Base-by-base conservation (phyloP, 495 filamentous ascomycete genomes). In the Penicillium parvum region DNA sequence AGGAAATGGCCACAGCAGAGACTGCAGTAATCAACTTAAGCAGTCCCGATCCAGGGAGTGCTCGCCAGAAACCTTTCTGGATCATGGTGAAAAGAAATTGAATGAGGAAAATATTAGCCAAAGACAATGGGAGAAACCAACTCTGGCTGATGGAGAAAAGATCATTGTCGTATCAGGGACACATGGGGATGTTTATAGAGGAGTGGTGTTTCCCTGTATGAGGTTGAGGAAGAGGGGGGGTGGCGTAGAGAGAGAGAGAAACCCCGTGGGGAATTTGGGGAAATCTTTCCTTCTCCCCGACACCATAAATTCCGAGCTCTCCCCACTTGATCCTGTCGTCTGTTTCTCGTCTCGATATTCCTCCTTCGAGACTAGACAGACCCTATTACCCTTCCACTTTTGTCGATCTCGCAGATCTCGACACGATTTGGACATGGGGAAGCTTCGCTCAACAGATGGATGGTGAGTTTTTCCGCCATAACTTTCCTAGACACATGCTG, bases 21-120 rank as follows among this genome's bases (percentile, higher is more conserved):
- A 77, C 54, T 29, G 55, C 64, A 46, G 76, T 78, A 49, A 77
- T 63, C 29, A 69, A 64, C 25, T 69, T 64, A 33, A 77, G 63
- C 2, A 78, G 67, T 36, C 12, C 32, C 18, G 44, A 30, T 35
- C 44, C 37, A 28, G 37, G 21, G 29, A 47, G 22, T 20, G 37
- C 35, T 25, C 30, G 10, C 37, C 44, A 47, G 44, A 34, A 38
- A 14, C 17, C 42, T 32, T 37, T 36, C 35, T 16, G 33, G 26
- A 32, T 22, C 43, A 45, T 45, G 43, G 25, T 38, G 34, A 38
- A 29, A 14, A 38, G n/a, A 20, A 26, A 9, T 22, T 30, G 22
- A 37, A 44, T 30, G 10, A 22, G 25, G 9, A 15, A 11, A 12
- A 32, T 9, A 23, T 16, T 16, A 22, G 21, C 0, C 10, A 37